Percentiles rank a stretch among this genome's conserved stretches.
phyloP scores from a whole-genome alignment of 2,329 filamentous ascomycete species.

The Pseudogymnoascus sp. region DNA sequence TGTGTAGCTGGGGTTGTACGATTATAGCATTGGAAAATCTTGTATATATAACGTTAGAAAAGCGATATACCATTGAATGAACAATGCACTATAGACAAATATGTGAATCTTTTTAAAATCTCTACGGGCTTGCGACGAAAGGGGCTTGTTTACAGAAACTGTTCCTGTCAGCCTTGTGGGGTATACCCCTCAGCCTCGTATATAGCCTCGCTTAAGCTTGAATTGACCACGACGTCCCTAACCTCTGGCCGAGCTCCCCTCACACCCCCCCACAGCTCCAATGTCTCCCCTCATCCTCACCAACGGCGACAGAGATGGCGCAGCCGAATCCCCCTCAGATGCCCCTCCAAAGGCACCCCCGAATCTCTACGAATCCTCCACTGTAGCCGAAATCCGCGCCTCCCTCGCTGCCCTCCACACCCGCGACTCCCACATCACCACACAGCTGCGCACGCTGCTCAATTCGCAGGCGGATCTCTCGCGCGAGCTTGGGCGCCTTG shows the following conservation, averaged over 20 bases:
- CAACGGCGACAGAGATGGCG: constrained; percentile 25
- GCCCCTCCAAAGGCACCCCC: constrained; percentile 11
- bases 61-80: neutral
- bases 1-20: constrained; percentile 36
- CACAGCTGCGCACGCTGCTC: constrained; percentile 67
- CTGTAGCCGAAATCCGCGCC: constrained; percentile 70
- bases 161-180: constrained; percentile 3
- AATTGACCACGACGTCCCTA: constrained; percentile 8
- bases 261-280: constrained; percentile 14
- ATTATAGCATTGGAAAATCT: neutral
- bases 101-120: neutral
- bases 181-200: constrained; percentile 5
- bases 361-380: constrained; percentile 61
- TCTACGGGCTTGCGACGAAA: neutral
- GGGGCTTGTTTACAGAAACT: neutral
- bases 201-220: constrained; percentile 6
- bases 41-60: constrained; percentile 9
- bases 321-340: constrained; percentile 15
- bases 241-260: neutral
- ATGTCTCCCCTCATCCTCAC: constrained; percentile 30
- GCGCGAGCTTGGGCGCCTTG: constrained; percentile 78
- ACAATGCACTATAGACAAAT: neutral
- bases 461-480: constrained; percentile 80
- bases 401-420: constrained; percentile 67
- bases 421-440: constrained; percentile 67